Conservation (phyloP, 2,329 filamentous ascomycete species). For the Colletotrichum gloeosporioides region DNA sequence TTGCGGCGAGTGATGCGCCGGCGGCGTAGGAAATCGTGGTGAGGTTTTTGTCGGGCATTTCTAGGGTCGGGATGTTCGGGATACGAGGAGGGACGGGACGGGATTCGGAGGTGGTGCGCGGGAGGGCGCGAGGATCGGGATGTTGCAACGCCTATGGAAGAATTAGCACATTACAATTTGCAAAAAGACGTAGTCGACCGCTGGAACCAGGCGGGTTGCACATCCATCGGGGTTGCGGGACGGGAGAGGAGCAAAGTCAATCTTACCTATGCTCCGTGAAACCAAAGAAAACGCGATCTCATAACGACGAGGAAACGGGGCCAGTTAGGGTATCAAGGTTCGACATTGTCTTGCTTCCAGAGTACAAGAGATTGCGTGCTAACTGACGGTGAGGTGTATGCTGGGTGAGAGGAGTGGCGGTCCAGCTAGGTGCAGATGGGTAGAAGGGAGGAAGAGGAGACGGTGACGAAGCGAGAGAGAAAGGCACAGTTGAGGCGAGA, state of each 20-base stretch:
- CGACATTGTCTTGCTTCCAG: slow-evolving; percentile 9
- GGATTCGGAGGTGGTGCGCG: background rate
- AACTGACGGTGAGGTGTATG: background rate
- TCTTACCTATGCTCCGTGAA: slow-evolving; percentile 1
- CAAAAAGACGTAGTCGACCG: background rate
- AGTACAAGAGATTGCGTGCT: background rate
- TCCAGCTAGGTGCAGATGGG: background rate
- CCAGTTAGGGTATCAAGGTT: background rate
- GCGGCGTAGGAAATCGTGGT: slow-evolving; percentile 93
- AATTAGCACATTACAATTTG: background rate
- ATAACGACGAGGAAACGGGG: slow-evolving; percentile 8
- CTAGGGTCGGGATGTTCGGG: slow-evolving; percentile 7
- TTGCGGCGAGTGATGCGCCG: slow-evolving; percentile 91
- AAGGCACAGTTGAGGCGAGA: background rate
- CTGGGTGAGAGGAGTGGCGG: background rate
- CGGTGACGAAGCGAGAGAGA: background rate
- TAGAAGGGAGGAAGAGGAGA: background rate
- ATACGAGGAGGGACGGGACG: background rate
- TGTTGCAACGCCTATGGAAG: background rate
- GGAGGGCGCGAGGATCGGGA: background rate
- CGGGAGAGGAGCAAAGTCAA: background rate
- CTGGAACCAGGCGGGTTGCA: background rate
- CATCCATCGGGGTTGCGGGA: background rate
- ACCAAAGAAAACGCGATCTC: background rate
- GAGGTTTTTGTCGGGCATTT: slow-evolving; percentile 82